Conservation (phyloP, 768 basidiomycete genomes). For the Russula earlei region DNA sequence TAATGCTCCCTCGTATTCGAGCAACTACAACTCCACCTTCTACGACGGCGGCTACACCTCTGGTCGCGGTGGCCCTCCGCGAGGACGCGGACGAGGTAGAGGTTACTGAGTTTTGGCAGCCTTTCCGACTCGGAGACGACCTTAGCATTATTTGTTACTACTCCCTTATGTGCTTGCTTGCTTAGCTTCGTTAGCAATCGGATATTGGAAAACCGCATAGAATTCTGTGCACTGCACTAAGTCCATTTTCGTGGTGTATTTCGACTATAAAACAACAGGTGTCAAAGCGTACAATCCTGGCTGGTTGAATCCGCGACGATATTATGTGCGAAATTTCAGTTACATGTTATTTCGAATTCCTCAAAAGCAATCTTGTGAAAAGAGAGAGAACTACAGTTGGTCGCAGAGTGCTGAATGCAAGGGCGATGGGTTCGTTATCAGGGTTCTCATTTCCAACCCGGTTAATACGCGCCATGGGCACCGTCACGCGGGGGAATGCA, state of each 20-base stretch:
- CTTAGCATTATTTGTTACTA: background rate
- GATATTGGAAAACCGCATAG: background rate
- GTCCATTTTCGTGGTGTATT: background rate
- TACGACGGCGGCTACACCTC: constrained; percentile 22
- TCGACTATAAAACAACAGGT: background rate
- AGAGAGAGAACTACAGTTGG: too few species aligned
- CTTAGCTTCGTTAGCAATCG: background rate
- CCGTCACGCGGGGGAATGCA: constrained; percentile 33
- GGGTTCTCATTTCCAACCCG: background rate
- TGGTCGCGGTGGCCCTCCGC: constrained; percentile 13
- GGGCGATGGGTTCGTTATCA: background rate
- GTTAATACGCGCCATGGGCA: constrained; percentile 12
- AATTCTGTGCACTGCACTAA: background rate
- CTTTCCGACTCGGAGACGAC: background rate
- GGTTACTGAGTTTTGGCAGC: background rate
- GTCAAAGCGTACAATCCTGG: too few species aligned
- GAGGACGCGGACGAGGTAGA: constrained; percentile 20
- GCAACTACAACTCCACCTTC: constrained; percentile 5
- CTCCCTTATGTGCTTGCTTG: background rate
- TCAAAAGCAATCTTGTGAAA: too few species aligned
- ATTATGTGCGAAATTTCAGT: constrained; percentile 1
- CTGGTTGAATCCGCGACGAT: too few species aligned
- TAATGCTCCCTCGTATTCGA: background rate
- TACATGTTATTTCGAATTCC: background rate
- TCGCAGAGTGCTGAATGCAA: background rate